Base-by-base conservation (phyloP, 164 flowering plant species). In the Houttuynia cordata region DNA sequence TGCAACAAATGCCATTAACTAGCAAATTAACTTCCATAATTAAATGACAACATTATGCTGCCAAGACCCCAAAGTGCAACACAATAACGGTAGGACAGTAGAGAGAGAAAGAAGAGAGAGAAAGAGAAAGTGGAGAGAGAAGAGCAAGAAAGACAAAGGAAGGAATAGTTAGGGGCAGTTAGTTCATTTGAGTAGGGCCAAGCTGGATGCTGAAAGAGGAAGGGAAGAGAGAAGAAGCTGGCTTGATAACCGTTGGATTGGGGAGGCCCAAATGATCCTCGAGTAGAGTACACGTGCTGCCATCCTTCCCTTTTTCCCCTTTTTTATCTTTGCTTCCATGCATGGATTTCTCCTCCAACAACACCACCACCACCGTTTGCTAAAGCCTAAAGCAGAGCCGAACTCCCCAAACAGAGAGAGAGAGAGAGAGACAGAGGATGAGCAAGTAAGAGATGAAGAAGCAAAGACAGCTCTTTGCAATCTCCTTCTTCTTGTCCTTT, bases 341-440 rank as follows among this genome's bases (percentile, higher is more conserved):
- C 91, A 87, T 87, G 89, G 87, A 78, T 79, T 81, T 85, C 87
- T 87, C 86, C 83, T 78, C 90, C 87, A 73, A 66, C 63, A 60
- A 7, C 25, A 59, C 17, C 6, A 30, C n/a, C n/a, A n/a, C n/a
- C n/a, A n/a, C n/a, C n/a, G n/a, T n/a, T n/a, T n/a, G 37, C 37
- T 30, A 30, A 30, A 30, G 37, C 37, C 37, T 30, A n/a, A n/a
- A n/a, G n/a, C n/a, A n/a, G n/a, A n/a, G n/a, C n/a, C n/a, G n/a
- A n/a, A n/a, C n/a, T n/a, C n/a, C n/a, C n/a, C n/a, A n/a, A n/a
- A n/a, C n/a, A n/a, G n/a, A n/a, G n/a, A n/a, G n/a, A n/a, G 37
- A 40, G 53, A 15, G n/a, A 20, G 47, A 39, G 49, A 34, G 42
- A 23, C 25, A 52, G 55, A 18, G 41, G 49, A 19, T 51, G 57